Evolutionary conservation across 257 asterid species (phyloP), one percentile per base, ranked within the genome.

Genomic region (Cinchona pubescens): DNA sequence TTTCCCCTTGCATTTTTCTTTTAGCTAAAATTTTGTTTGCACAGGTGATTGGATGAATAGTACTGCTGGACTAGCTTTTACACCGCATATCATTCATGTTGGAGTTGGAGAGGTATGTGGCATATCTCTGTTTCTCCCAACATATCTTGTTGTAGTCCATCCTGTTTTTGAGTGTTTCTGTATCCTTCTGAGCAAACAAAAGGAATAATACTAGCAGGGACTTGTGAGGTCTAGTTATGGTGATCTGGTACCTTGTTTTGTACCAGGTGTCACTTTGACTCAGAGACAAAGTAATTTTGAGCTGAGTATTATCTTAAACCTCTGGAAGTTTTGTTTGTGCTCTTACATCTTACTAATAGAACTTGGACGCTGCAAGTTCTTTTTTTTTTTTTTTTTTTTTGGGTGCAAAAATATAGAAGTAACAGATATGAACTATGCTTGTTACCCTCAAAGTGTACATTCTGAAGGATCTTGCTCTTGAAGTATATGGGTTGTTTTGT

Each of bases 11-110:
- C 40, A 59, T 35, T 35, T 9, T 13, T 32, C 62, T 23, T 30
- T 61, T 23, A n/a, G 35, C 58, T 58, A 1, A 53, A 55, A 46
- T 29, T 67, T 78, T 75, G 3, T 65, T 64, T 66, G 59, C 69
- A 62, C 81, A 95, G 99, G 99, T 83, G 99, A 92, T 68, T 95
- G 99, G 99, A 95, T 95, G 99, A 95, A 92, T 81, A 86, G 74
- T 86, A 89, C 99, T 37, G 98, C 97, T 75, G 99, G 99, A 71
- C 83, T 88, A 30, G 99, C 99, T 48, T 95, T 95, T 79, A 89
- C 99, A 23, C 99, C 99, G 0, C 99, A 95, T 79, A 88, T 95
- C 76, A 78, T 95, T 76, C 91, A 88, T 12, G 76, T 87, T 27
- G 91, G 79, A 66, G 80, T 64, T 61, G 98, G 98, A 77, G 99